Conservation (phyloP, 495 filamentous ascomycete species). For the Entonaema liquescens region DNA sequence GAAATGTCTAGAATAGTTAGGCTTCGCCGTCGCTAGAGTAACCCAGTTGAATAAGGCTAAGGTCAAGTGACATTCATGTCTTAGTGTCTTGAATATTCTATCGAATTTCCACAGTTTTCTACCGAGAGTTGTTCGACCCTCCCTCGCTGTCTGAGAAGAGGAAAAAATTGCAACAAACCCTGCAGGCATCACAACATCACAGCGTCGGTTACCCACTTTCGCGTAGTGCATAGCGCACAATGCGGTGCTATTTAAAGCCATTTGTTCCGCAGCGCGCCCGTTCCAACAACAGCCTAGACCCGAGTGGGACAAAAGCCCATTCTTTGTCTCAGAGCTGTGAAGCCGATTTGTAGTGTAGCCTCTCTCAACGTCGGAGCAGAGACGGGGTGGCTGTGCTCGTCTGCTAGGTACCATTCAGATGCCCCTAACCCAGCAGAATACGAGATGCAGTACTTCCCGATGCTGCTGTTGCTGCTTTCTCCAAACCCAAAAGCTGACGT, state of each 20-base stretch:
- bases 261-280: background rate
- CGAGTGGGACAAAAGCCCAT: background rate
- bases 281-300: background rate
- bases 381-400: background rate
- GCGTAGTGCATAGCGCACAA: background rate
- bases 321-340: background rate
- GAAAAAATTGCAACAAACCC: constrained; percentile 1
- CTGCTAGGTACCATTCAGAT: background rate
- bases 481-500: constrained; percentile 21
- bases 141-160: background rate
- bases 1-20: background rate
- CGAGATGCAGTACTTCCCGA: constrained; percentile 34
- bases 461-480: background rate
- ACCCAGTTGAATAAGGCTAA: background rate
- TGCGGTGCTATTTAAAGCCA: background rate
- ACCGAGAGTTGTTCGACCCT: constrained; percentile 6
- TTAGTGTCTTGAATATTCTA: background rate
- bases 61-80: background rate
- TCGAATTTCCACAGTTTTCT: constrained; percentile 7
- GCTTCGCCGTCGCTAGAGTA: background rate
- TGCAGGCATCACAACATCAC: constrained; percentile 3
- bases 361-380: background rate
- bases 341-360: background rate
- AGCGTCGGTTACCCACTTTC: background rate
- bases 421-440: constrained; percentile 19